A percentile compares a stretch with the other conserved stretches of the same genome.
phyloP scores from a whole-genome alignment of 139 green algal genomes.

The Dunaliella sp. region DNA sequence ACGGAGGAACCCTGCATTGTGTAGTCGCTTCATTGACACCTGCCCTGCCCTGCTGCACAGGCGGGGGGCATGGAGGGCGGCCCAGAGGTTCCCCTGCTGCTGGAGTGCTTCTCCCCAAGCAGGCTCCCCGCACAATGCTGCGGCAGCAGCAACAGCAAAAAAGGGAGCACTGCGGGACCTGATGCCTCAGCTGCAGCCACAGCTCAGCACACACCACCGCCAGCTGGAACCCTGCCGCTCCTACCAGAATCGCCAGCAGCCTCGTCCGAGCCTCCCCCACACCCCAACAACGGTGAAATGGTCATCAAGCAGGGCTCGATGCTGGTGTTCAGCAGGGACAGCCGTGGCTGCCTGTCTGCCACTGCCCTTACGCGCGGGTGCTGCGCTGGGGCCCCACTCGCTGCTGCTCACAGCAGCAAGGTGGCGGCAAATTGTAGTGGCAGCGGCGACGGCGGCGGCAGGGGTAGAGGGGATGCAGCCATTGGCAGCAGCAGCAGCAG shows the following conservation, averaged over 20 bases:
- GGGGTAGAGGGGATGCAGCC: too few species aligned
- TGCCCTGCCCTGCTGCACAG: conserved; percentile 20
- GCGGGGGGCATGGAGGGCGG: conserved; percentile 32
- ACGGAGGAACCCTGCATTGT: too few species aligned
- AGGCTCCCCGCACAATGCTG: conserved; percentile 14
- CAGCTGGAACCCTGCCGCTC: too few species aligned
- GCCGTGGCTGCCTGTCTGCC: neutral
- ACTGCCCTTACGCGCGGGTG: neutral
- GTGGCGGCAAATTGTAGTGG: neutral
- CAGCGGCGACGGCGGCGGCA: too few species aligned
- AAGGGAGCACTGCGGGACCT: too few species aligned
- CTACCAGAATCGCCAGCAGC: too few species aligned
- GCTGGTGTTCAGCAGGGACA: conserved; percentile 47
- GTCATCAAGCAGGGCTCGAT: conserved; percentile 53
- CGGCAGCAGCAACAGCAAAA: neutral
- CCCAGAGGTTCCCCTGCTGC: conserved; percentile 45
- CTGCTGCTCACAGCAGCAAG: neutral
- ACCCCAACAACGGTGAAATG: conserved; percentile 13
- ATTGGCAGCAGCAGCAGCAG: neutral
- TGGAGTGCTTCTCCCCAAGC: conserved; percentile 47
- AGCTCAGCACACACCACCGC: too few species aligned
- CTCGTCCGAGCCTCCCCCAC: too few species aligned
- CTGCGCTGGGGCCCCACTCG: neutral
- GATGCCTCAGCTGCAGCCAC: too few species aligned
- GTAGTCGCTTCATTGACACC: too few species aligned